These are phyloP conservation scores for Leptographium radiaticola DNA, from an alignment of 2,329 filamentous ascomycete species.

Conservation along the genomic window DNA sequence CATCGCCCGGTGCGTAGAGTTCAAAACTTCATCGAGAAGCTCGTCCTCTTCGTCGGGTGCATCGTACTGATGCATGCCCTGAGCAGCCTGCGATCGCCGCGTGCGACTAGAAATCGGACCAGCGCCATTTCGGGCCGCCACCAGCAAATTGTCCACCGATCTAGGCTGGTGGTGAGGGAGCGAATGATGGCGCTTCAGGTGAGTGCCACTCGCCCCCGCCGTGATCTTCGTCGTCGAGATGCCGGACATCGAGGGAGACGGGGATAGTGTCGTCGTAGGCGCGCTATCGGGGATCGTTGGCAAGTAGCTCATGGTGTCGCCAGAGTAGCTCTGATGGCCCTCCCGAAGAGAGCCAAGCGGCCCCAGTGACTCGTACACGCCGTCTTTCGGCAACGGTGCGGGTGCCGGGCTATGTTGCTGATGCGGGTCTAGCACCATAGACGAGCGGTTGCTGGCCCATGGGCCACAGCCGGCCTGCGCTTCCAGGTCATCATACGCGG, in stretches of 20 bases:
- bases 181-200: slow-evolving; percentile 53
- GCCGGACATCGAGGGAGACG: not conserved
- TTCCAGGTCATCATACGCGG: slow-evolving; percentile 75
- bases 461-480: slow-evolving; percentile 85
- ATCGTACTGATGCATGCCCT: slow-evolving; percentile 76
- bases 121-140: slow-evolving; percentile 33
- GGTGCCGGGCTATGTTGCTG: slow-evolving; percentile 22
- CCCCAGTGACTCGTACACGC: slow-evolving; percentile 47
- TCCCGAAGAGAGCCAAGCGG: slow-evolving; percentile 38
- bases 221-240: not conserved
- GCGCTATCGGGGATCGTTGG: slow-evolving; percentile 37
- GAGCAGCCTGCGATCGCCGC: slow-evolving; percentile 60
- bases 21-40: slow-evolving; percentile 76
- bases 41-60: slow-evolving; percentile 95
- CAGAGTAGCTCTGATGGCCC: slow-evolving; percentile 26
- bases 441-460: slow-evolving; percentile 77
- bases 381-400: slow-evolving; percentile 36
- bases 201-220: slow-evolving; percentile 26
- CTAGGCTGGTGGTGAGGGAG: slow-evolving; percentile 49
- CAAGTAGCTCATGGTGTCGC: slow-evolving; percentile 14
- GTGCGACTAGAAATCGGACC: slow-evolving; percentile 68
- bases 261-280: not conserved
- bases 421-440: slow-evolving; percentile 59
- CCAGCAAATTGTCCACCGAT: slow-evolving; percentile 49
- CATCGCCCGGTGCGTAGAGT: slow-evolving; percentile 63